These are phyloP conservation scores for Rhizopus sp. DNA, from an alignment of 371 early-diverging fungal species.

Conservation along the genomic window DNA sequence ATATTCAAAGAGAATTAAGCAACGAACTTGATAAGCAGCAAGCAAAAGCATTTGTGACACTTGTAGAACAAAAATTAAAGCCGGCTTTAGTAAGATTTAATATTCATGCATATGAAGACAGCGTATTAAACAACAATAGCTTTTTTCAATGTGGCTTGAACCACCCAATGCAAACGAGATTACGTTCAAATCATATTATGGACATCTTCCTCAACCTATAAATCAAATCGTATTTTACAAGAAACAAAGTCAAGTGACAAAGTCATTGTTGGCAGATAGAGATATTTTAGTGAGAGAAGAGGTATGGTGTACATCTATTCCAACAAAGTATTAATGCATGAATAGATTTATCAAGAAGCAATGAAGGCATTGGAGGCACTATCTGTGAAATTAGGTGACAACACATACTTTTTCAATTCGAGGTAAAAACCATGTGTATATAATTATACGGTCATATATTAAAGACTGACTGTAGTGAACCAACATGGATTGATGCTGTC, in stretches of 20 bases:
- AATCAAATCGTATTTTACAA: conserved; percentile 31
- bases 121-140: conserved; percentile 17
- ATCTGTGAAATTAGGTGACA: conserved; percentile 53
- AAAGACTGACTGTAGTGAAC: conserved; percentile 30
- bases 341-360: conserved; percentile 62
- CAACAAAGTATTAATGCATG: not conserved
- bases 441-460: not conserved
- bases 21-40: conserved; percentile 28
- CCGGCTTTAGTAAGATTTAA: conserved; percentile 42
- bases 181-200: conserved; percentile 40
- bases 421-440: conserved; percentile 34
- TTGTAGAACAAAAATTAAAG: conserved; percentile 42
- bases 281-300: conserved; percentile 54
- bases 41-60: conserved; percentile 44
- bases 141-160: conserved; percentile 52
- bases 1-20: conserved; percentile 25
- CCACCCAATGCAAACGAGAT: conserved; percentile 41
- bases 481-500: conserved; percentile 61
- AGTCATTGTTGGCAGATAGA: conserved; percentile 36
- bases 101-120: not conserved
- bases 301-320: conserved; percentile 20
- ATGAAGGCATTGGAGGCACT: conserved; percentile 56
- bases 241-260: conserved; percentile 40
- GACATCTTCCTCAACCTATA: conserved; percentile 43
- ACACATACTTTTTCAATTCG: conserved; percentile 53